Evolutionary conservation across 2,329 filamentous ascomycete genomes (phyloP), one percentile per base, ranked within the genome.

Genomic region (Aspergillus eucalypticola): DNA sequence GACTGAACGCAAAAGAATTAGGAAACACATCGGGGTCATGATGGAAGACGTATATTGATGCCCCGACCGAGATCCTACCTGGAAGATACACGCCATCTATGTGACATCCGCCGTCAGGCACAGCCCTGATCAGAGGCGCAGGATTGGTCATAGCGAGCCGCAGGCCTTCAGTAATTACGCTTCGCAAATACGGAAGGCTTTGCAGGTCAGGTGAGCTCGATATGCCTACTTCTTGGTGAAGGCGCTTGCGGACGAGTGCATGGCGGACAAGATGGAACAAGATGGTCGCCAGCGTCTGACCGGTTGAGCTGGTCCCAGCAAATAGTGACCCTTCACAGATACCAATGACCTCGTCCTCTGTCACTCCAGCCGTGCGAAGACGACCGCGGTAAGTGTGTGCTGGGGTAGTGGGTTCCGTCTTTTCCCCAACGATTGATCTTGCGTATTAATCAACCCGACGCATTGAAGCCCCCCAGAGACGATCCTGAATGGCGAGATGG

Each of bases 211-310:
- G 2, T 42, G 52, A 29, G 23, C 8, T 17, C 15, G 23, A 25
- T 19, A 46, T 11, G 6, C 8, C 11, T 3, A 54, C n/a, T 4
- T 46, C 52, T 42, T 54, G 35, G 3, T 41, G 2, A 5, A 54
- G 19, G 8, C 52, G 21, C 5, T 42, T 3, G 11, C n/a, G 52
- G 23, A 54, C 8, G 2, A 7, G 25, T 6, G 23, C 7, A 3
- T 29, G 32, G n/a, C 48, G 56, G 15, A 52, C 46, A n/a, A 58
- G 56, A 6, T 58, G 56, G 48, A 58, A 58, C 15, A 58, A 41
- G 25, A 58, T 53, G 5, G 48, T 58, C 7, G 56, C 29, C 15
- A 58, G 56, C 2, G 38, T 58, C 15, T 52, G 32, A n/a, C 46
- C 46, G 2, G 56, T 58, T 11, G 56, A 58, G 25, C 50, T 49